Evolutionary conservation across 371 early-diverging fungal genomes (phyloP), one percentile per base, ranked within the genome.

Genomic region (Quaeritorhiza haematococci): DNA sequence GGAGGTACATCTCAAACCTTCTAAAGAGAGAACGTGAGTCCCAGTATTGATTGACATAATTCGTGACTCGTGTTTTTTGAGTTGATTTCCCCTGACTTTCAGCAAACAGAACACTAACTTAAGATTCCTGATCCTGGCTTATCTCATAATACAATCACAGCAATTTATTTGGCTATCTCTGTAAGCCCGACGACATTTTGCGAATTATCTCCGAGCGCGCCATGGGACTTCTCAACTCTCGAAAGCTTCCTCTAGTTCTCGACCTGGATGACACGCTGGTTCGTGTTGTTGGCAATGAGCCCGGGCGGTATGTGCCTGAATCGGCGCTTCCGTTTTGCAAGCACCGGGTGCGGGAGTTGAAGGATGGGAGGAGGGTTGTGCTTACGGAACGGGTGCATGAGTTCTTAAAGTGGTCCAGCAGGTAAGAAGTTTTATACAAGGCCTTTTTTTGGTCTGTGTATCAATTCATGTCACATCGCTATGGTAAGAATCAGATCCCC

Each of bases 181-280:
- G 75, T 55, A 79, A 79, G 53, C 82, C 76, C 15, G 71, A 68
- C 0, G 85, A 82, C 45, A 64, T 89, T 61, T 55, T 67, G 5
- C 72, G 64, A 7, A 71, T 74, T 29, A 78, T 84, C n/a, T 69
- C 72, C 32, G 68, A 74, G 24, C 64, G 80, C 13, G 71, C 73
- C 38, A 47, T 59, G 23, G 56, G 51, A 28, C 50, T 83, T 27
- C 62, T 78, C 8, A 58, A 54, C n/a, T 35, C 44, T 3, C 69
- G 86, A 23, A 74, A 75, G 49, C 61, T 89, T 13, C 90, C 90
- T 0, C 79, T 89, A 13, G 90, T 89, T 0, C 68, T 89, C 26
- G 90, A 89, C 67, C 69, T 89, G 41, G 90, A 89, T 67, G 90
- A 89, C 65, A 89, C 90, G 0, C 70, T 89, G 1, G 87, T 89